A percentile compares a stretch with the other conserved stretches of the same genome.
Conservation (phyloP, 495 filamentous ascomycete genomes). For the Aspergillus bertholletiae region DNA sequence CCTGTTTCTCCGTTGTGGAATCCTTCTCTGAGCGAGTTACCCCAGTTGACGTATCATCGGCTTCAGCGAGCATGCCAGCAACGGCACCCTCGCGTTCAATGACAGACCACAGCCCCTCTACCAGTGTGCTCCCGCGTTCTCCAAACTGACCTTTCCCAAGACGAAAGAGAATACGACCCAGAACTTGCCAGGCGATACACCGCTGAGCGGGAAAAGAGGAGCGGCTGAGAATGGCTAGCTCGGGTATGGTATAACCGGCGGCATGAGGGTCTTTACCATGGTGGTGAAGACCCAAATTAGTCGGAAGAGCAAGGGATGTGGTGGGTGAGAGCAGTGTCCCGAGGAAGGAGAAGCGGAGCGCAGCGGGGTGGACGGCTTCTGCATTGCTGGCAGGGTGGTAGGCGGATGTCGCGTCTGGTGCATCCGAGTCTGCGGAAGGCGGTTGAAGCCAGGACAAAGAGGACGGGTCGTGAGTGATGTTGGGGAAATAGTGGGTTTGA, state of each 20-base stretch:
- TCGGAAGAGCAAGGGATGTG: slow-evolving; percentile 65
- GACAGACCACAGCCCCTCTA: slow-evolving; percentile 67
- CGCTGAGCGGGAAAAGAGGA: slow-evolving; percentile 80
- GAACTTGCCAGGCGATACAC: slow-evolving; percentile 86
- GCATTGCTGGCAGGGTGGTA: slow-evolving; percentile 72
- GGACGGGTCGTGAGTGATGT: slow-evolving; percentile 76
- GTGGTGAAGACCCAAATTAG: slow-evolving; percentile 80
- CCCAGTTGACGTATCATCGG: slow-evolving; percentile 38
- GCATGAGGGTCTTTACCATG: slow-evolving; percentile 91
- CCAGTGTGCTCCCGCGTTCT: slow-evolving; percentile 49
- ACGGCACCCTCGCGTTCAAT: slow-evolving; percentile 76
- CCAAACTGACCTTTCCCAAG: slow-evolving; percentile 81
- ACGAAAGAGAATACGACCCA: slow-evolving; percentile 81
- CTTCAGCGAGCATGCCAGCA: slow-evolving; percentile 66
- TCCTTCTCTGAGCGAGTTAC: slow-evolving; percentile 3
- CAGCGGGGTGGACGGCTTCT: slow-evolving; percentile 64
- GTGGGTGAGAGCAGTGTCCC: slow-evolving; percentile 74
- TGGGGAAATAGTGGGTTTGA: slow-evolving; percentile 89
- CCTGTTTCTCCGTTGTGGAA: not conserved
- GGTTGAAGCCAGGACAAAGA: slow-evolving; percentile 88
- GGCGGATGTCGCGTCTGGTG: slow-evolving; percentile 47
- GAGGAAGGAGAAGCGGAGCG: slow-evolving; percentile 83
- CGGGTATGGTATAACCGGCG: slow-evolving; percentile 89
- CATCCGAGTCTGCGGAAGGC: slow-evolving; percentile 55
- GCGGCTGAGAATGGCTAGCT: slow-evolving; percentile 78